Evolutionary conservation across 176 grass and related monocot genomes (phyloP), one percentile per base, ranked within the genome.

Genomic region (Lolium rigidum): DNA sequence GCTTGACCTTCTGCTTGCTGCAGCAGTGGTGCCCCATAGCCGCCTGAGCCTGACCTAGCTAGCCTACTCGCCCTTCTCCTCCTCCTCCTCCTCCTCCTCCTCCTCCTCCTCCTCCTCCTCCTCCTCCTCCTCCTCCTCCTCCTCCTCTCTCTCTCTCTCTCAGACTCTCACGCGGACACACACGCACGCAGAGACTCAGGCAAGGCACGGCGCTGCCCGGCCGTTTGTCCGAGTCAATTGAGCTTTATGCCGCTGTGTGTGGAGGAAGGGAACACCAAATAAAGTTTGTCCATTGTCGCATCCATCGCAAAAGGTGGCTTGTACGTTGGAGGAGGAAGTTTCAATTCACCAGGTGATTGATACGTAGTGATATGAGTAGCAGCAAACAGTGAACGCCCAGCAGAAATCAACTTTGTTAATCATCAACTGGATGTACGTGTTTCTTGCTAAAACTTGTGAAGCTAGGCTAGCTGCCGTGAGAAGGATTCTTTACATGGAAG

Each of bases 1-100:
- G 83, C 87, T 99, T 99, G 78, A 99, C 93, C 97, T 94, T 99
- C 87, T 99, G 97, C 92, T 99, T 99, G 94, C 86, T 96, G 88
- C 97, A 99, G 84, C 97, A 99, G 79, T 90, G 92, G 77, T 99
- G 97, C 88, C 97, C 94, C 97, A 99, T 99, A 50, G 28, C 35
- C 59, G 15, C 25, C 50, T 74, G 47, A 28, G 28, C 41, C 48
- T 20, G 72, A 77, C 83, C 83, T 84, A 77, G 71, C 57, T 48
- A 59, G n/a, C 70, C 21, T 6, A 49, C 44, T 74, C 70, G 3
- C 70, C 10, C 5, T 38, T 22, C 35, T 31, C 3, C 37, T 41
- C 21, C 76, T 69, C 80, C 63, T 67, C 21, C 15, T 35, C 31
- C 31, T 35, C 31, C 31, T 35, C 31, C 31, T 35, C 26, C 26